Conservation (phyloP, 805 yeast species). For the Wickerhamomyces sydowiorum region DNA sequence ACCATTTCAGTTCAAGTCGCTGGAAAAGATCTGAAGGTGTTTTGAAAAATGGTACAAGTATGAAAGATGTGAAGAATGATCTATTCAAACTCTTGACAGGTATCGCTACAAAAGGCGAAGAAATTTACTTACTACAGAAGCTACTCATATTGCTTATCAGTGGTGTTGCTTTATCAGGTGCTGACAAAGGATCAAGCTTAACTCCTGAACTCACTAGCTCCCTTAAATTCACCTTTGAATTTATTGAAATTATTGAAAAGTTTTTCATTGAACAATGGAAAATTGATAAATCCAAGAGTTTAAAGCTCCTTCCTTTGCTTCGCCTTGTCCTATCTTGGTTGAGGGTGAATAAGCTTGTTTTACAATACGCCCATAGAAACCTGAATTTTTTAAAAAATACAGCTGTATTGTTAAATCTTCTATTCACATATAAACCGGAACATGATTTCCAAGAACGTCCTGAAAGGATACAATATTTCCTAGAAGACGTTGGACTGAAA, state of each 20-base stretch:
- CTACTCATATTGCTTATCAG: conserved; percentile 32
- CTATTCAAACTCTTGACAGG: conserved; percentile 22
- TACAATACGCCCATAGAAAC: conserved; percentile 28
- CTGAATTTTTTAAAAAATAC: conserved; percentile 25
- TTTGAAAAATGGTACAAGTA: conserved; percentile 25
- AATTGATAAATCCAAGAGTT: conserved; percentile 11
- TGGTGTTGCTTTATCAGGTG: conserved; percentile 25
- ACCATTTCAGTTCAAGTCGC: conserved; percentile 35
- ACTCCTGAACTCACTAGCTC: conserved; percentile 14
- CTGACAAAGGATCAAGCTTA: conserved; percentile 2
- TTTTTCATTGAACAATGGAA: conserved; percentile 27
- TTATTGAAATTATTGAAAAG: conserved; percentile 28
- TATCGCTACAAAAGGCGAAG: conserved; percentile 9
- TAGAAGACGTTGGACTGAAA: conserved; percentile 58
- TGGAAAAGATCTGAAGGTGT: conserved; percentile 27
- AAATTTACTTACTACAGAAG: conserved; percentile 21
- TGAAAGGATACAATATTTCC: conserved; percentile 45
- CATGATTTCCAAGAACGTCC: conserved; percentile 29
- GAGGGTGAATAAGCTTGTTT: conserved; percentile 40
- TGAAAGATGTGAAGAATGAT: conserved; percentile 26
- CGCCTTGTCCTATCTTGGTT: conserved; percentile 57
- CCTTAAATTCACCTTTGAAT: conserved; percentile 37
- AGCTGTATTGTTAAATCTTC: conserved; percentile 25
- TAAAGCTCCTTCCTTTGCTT: conserved; percentile 29
- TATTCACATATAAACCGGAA: conserved; percentile 12